Evolutionary conservation across 1,139 yeast species (phyloP).

Genomic region (Suhomyces taliae): DNA sequence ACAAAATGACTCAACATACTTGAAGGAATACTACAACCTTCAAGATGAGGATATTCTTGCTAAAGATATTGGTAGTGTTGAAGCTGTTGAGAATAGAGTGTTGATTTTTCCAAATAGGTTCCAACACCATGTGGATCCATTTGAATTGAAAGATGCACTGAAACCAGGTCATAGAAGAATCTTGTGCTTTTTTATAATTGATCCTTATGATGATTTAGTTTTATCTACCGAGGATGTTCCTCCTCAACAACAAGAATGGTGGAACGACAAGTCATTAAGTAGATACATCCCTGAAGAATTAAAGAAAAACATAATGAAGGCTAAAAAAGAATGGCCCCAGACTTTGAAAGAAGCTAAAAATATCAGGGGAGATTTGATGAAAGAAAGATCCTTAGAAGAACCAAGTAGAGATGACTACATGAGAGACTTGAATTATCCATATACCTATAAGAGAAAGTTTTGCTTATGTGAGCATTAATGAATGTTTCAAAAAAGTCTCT

Average conservation of each 20-base stretch:
- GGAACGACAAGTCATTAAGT: slow-evolving; percentile 18
- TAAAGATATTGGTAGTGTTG: slow-evolving; percentile 24
- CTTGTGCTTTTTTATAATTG: slow-evolving; percentile 41
- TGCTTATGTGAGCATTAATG: no score
- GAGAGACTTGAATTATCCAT: no score
- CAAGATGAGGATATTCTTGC: no score
- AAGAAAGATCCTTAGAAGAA: no score
- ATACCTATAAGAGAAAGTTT: no score
- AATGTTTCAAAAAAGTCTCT: no score
- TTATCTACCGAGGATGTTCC: slow-evolving; percentile 36
- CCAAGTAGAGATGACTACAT: no score
- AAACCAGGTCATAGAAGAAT: slow-evolving; percentile 43
- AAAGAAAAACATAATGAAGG: background rate
- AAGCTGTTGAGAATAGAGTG: slow-evolving; percentile 27
- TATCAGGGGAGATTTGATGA: no score
- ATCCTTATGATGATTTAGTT: slow-evolving; percentile 35
- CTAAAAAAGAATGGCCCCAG: no score
- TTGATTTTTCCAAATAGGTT: slow-evolving; percentile 40
- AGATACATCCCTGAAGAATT: slow-evolving; percentile 4
- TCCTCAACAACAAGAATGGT: slow-evolving; percentile 44
- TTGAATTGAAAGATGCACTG: slow-evolving; percentile 34
- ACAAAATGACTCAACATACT: slow-evolving; percentile 31
- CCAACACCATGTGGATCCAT: slow-evolving; percentile 44
- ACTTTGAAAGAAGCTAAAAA: no score
- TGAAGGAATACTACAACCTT: slow-evolving; percentile 18